A percentile compares a stretch with the other conserved stretches of the same genome.
Evolutionary conservation across 192 early-diverging fungal species (phyloP).

Genomic region (Umbelopsis isabellina): DNA sequence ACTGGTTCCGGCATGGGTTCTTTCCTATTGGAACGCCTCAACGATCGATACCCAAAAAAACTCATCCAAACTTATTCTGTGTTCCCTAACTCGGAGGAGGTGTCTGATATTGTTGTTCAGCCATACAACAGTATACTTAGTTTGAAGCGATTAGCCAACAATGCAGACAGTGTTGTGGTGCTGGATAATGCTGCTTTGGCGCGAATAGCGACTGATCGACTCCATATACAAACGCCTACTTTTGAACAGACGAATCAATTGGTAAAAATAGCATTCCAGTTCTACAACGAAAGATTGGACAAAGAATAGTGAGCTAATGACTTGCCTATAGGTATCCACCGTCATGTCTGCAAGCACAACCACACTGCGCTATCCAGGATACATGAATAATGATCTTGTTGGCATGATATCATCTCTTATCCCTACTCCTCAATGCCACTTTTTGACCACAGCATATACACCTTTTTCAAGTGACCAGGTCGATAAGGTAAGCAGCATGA

Average conservation of each 20-base stretch:
- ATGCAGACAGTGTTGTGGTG: constrained; percentile 97
- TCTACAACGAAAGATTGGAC: neutral
- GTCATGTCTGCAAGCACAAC: constrained; percentile 97
- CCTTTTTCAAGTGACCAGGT: constrained; percentile 94
- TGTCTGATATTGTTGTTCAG: constrained; percentile 96
- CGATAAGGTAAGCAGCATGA: constrained; percentile 63
- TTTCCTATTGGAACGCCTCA: constrained; percentile 88
- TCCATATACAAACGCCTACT: constrained; percentile 93
- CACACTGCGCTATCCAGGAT: constrained; percentile 96
- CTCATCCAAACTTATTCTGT: constrained; percentile 97
- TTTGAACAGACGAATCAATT: constrained; percentile 97
- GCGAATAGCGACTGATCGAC: constrained; percentile 87
- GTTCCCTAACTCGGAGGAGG: constrained; percentile 94
- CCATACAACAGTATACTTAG: constrained; percentile 96
- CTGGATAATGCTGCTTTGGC: constrained; percentile 94
- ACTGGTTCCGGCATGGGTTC: constrained; percentile 98
- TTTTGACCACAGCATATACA: constrained; percentile 92
- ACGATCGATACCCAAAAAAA: constrained; percentile 97
- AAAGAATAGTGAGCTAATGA: neutral
- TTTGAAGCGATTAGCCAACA: constrained; percentile 86
- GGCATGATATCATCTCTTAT: constrained; percentile 95
- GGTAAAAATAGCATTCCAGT: constrained; percentile 43
- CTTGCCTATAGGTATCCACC: constrained; percentile 77
- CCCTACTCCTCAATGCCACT: constrained; percentile 98
- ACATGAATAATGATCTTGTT: constrained; percentile 99